Percentiles rank a stretch among this genome's conserved stretches.
These are phyloP conservation scores for Oryza punctata DNA, from an alignment of 176 grass and related monocot genomes.

Conservation along the genomic window DNA sequence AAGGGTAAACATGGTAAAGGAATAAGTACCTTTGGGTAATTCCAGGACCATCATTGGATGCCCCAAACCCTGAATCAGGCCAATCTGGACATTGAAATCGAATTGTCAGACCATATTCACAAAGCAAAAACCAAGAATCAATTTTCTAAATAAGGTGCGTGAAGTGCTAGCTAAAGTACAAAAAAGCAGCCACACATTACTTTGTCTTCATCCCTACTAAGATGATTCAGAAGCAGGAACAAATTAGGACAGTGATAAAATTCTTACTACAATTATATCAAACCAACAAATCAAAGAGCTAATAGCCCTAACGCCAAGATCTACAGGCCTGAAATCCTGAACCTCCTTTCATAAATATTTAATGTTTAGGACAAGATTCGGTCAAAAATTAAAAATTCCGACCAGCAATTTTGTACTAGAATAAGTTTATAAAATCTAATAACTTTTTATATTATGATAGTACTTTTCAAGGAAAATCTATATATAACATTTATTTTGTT, in stretches of 20 bases:
- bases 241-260: slow-evolving; percentile 6
- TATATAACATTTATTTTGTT: no score
- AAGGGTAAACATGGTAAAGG: background rate
- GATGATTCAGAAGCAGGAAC: background rate
- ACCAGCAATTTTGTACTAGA: no score
- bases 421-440: no score
- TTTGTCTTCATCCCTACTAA: background rate
- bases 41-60: slow-evolving; percentile 66
- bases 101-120: slow-evolving; percentile 24
- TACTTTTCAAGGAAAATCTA: no score
- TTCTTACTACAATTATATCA: background rate
- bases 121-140: slow-evolving; percentile 7
- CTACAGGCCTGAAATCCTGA: background rate
- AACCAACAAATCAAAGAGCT: background rate
- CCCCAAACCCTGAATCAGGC: slow-evolving; percentile 71
- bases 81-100: slow-evolving; percentile 65
- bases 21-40: slow-evolving; percentile 66
- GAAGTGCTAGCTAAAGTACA: background rate
- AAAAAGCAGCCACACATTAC: background rate
- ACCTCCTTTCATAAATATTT: no score
- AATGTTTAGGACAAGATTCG: no score
- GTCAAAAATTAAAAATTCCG: no score
- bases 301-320: background rate
- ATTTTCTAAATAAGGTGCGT: background rate
- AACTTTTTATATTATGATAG: no score